Evolutionary conservation across 768 basidiomycete genomes (phyloP), one percentile per base, ranked within the genome.

Genomic region (Tulasnella sp.): DNA sequence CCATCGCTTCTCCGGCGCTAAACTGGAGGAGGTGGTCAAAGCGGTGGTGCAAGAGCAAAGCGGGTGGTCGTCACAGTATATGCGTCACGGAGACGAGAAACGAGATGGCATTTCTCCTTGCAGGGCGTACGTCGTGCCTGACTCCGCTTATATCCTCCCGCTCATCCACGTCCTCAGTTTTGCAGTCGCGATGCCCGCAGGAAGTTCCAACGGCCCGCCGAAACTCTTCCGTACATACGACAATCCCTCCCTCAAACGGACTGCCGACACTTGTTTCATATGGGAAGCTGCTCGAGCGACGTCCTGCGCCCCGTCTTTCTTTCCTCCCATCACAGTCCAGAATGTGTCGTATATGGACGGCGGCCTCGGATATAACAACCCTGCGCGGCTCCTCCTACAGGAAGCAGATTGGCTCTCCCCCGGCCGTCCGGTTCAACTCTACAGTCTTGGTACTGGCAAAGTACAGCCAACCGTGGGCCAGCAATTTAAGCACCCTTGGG

Each of bases 271-370:
- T 15, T 62, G 65, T 36, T 60, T 42, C 19, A 68, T 69, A 19
- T 69, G 68, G 68, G 64, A 69, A 46, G 67, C 67, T 3, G 66
- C 63, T 2, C 63, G 68, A 3, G 68, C 68, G 0, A 69, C 68
- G 0, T 64, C 66, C 19, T 69, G 68, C 7, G 63, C 65, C 3
- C 64, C 66, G 0, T 58, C 58, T 1, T 64, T 69, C 42, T 68
- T 68, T 59, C 61, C 63, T 6, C n/a, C 31, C 5, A 62, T 62
- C 54, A 15, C 23, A 15, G 25, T 32, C 19, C 39, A 43, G 32
- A 40, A 19, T n/a, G 21, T 35, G 37, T 8, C 31, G 7, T 62
- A 61, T 49, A 37, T 58, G n/a, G 55, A 62, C 29, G 61, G 54
- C 9, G 61, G 54, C 0, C 61, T 62, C 6, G 61, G 61, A 2